These are phyloP conservation scores for Penicillium malachiteum DNA, from an alignment of 495 filamentous ascomycete species.

Conservation along the genomic window DNA sequence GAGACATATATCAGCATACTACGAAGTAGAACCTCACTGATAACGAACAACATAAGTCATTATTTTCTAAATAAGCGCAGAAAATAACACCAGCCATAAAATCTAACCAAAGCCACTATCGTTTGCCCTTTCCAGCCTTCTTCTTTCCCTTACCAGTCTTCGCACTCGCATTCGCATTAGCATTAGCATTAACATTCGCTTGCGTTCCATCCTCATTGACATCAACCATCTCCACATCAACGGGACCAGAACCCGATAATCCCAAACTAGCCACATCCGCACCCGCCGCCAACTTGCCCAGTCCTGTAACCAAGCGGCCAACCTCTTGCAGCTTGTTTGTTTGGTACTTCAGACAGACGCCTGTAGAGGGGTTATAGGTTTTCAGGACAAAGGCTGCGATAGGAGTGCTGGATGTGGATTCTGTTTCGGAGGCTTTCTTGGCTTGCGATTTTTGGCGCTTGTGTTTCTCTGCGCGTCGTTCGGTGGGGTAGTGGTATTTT, in stretches of 20 bases:
- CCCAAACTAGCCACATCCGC: constrained; percentile 62
- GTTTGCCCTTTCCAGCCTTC: constrained; percentile 24
- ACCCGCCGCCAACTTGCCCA: constrained; percentile 64
- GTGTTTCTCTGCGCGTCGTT: constrained; percentile 32
- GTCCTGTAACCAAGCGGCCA: constrained; percentile 67
- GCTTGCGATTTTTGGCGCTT: constrained; percentile 23
- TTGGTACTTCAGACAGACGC: constrained; percentile 82
- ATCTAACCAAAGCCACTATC: constrained; percentile 8
- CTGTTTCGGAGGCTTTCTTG: constrained; percentile 20
- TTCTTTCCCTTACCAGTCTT: constrained; percentile 22
- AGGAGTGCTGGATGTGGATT: constrained; percentile 29
- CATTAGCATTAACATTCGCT: constrained; percentile 8
- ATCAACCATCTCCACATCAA: constrained; percentile 42
- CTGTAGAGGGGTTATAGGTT: constrained; percentile 82
- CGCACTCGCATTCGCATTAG: constrained; percentile 22
- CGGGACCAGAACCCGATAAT: constrained; percentile 27
- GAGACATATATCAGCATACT: background rate
- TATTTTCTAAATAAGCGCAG: constrained; percentile 13
- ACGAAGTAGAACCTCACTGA: background rate
- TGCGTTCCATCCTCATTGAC: constrained; percentile 20
- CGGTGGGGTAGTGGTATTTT: constrained; percentile 69
- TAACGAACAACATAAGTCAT: constrained; percentile 17
- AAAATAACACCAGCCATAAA: background rate
- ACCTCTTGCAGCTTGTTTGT: constrained; percentile 93
- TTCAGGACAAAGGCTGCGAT: constrained; percentile 76